These are phyloP conservation scores for Metschnikowia rubicola DNA, from an alignment of 805 yeast species.

Conservation along the genomic window DNA sequence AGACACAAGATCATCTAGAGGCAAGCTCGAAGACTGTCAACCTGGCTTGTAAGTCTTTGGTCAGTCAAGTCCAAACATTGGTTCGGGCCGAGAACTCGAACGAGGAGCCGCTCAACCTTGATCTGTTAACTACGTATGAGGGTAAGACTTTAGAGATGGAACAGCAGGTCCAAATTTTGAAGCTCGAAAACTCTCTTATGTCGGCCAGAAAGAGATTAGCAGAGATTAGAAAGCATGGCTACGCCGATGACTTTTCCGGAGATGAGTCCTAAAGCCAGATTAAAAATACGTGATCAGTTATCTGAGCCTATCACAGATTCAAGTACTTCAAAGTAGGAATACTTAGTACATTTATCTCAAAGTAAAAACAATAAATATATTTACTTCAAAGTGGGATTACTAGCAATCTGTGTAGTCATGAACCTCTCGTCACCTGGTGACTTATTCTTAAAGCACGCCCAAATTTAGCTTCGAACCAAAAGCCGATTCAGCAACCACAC, in stretches of 20 bases:
- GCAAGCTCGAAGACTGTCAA: conserved; percentile 65
- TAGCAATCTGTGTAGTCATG: too few species aligned
- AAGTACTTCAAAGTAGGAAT: too few species aligned
- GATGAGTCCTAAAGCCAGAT: conserved; percentile 1
- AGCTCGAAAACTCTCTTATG: conserved; percentile 68
- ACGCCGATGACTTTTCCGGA: conserved; percentile 48
- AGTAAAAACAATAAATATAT: too few species aligned
- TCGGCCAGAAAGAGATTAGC: conserved; percentile 78
- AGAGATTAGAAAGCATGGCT: conserved; percentile 77
- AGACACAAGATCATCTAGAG: conserved; percentile 73
- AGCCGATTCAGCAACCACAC: too few species aligned
- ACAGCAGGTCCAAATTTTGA: conserved; percentile 85
- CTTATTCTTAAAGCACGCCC: too few species aligned
- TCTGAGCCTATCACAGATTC: too few species aligned
- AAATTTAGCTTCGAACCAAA: too few species aligned
- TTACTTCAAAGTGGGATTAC: too few species aligned
- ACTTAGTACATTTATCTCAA: too few species aligned
- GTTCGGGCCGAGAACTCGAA: conserved; percentile 37
- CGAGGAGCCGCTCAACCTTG: conserved; percentile 54
- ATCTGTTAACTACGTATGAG: conserved; percentile 68
- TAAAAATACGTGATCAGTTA: not conserved
- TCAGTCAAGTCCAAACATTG: conserved; percentile 62
- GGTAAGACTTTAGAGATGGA: conserved; percentile 87
- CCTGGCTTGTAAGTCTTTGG: conserved; percentile 71
- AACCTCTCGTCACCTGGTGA: too few species aligned